phyloP scores from a whole-genome alignment of 116 monocot species.

The Cymodocea nodosa region DNA sequence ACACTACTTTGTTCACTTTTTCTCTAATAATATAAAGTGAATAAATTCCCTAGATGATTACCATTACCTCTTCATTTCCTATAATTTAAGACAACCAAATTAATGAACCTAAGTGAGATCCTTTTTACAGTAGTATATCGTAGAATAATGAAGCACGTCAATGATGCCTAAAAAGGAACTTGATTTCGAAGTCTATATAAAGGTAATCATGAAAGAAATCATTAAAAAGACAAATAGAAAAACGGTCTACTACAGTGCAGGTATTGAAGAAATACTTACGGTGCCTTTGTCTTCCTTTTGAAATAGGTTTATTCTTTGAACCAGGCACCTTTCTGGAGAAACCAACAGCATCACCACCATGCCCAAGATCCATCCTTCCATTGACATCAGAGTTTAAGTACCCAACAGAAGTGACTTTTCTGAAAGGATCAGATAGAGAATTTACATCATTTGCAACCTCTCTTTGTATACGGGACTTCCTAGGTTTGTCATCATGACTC shows the following conservation, averaged over 20 bases:
- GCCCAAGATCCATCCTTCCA: slow-evolving; percentile 3
- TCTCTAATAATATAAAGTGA: too few species aligned
- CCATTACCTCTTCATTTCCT: too few species aligned
- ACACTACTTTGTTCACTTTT: too few species aligned
- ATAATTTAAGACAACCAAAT: too few species aligned
- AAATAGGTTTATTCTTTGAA: slow-evolving; percentile 31
- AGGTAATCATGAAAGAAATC: too few species aligned
- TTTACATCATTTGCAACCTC: slow-evolving; percentile 2
- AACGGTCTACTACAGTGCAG: neutral
- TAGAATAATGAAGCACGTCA: too few species aligned
- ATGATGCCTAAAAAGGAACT: too few species aligned
- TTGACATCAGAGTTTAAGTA: slow-evolving; percentile 2
- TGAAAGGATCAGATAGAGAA: neutral
- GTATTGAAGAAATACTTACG: slow-evolving; percentile 15
- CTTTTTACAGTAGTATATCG: too few species aligned
- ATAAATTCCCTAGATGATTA: too few species aligned
- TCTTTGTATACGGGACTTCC: neutral
- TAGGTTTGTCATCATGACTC: neutral
- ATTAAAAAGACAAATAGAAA: too few species aligned
- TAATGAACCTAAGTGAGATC: too few species aligned
- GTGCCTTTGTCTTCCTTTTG: slow-evolving; percentile 43
- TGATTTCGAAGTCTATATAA: too few species aligned
- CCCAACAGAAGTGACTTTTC: neutral
- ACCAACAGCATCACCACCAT: neutral
- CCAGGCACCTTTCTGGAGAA: slow-evolving; percentile 15